phyloP scores from a whole-genome alignment of 768 basidiomycete species.

The Chalciporus sphaerocephalus region DNA sequence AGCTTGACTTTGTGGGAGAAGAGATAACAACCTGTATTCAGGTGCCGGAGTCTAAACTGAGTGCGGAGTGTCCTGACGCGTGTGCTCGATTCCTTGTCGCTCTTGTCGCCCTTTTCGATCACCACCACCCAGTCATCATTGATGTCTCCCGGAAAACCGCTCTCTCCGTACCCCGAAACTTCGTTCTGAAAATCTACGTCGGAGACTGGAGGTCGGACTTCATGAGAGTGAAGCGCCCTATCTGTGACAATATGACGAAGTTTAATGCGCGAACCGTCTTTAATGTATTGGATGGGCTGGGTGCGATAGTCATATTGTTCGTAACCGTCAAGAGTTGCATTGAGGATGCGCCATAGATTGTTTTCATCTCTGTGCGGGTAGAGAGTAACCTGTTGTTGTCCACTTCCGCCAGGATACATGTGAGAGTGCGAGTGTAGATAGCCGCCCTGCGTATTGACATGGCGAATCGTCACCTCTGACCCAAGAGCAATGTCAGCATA shows the following conservation, averaged over 20 bases:
- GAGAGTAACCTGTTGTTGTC: conserved; percentile 98
- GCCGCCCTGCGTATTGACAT: conserved; percentile 97
- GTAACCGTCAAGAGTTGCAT: conserved; percentile 52
- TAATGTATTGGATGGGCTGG: conserved; percentile 59
- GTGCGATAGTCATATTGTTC: conserved; percentile 47
- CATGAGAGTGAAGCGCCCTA: conserved; percentile 92
- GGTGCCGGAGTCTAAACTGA: conserved; percentile 77
- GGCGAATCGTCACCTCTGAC: conserved; percentile 77
- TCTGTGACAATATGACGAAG: conserved; percentile 76
- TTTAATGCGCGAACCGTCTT: conserved; percentile 66
- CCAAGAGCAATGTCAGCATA: conserved; percentile 86
- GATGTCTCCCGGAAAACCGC: conserved; percentile 79
- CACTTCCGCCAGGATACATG: conserved; percentile 83
- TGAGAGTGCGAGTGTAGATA: conserved; percentile 95
- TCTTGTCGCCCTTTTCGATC: conserved; percentile 63
- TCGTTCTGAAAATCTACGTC: conserved; percentile 99
- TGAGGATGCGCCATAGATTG: conserved; percentile 86
- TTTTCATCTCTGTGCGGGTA: conserved; percentile 98
- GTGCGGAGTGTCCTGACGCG: conserved; percentile 78
- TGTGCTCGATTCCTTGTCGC: conserved; percentile 63
- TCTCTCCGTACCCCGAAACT: conserved; percentile 89
- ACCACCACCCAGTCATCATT: conserved; percentile 95
- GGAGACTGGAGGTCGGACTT: conserved; percentile 87
- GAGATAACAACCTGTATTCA: conserved; percentile 88
- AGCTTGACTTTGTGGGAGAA: conserved; percentile 98